Conservation (phyloP, 108 stramenopile species). For the Nitzschia inconspicua region DNA sequence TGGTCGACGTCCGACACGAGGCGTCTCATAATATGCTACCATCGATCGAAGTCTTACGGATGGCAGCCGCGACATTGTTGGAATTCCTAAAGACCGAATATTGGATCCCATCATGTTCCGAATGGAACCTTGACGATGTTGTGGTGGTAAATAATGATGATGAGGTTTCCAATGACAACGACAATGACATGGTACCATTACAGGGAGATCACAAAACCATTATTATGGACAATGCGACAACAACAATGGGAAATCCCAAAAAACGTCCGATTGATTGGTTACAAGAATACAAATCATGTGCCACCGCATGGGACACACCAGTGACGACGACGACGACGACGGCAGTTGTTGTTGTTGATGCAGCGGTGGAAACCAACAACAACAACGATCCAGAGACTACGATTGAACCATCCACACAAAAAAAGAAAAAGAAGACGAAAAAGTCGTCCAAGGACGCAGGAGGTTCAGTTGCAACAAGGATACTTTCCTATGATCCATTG, state of each 20-base stretch:
- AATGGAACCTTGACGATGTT: slow-evolving; percentile 11
- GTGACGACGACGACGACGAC: background rate
- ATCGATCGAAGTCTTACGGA: slow-evolving; percentile 51
- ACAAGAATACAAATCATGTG: slow-evolving; percentile 15
- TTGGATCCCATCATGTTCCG: slow-evolving; percentile 49
- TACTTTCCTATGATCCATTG: slow-evolving; percentile 53
- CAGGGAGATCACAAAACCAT: background rate
- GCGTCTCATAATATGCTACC: slow-evolving; percentile 78
- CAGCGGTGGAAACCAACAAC: too few species aligned
- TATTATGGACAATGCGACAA: background rate
- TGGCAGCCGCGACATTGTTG: slow-evolving; percentile 62
- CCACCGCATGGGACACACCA: background rate
- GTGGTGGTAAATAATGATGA: background rate
- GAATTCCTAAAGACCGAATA: slow-evolving; percentile 56
- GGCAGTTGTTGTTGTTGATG: too few species aligned
- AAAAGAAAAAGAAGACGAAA: background rate
- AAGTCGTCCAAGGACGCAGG: background rate
- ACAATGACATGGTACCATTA: background rate
- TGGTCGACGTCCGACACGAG: slow-evolving; percentile 83
- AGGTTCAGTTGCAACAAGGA: too few species aligned
- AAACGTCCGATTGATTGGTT: slow-evolving; percentile 18
- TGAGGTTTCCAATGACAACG: background rate
- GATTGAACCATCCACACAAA: background rate
- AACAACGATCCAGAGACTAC: background rate
- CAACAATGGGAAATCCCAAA: background rate